Base-by-base conservation (phyloP, 2,329 filamentous ascomycete genomes). In the Cordyceps farinosa region DNA sequence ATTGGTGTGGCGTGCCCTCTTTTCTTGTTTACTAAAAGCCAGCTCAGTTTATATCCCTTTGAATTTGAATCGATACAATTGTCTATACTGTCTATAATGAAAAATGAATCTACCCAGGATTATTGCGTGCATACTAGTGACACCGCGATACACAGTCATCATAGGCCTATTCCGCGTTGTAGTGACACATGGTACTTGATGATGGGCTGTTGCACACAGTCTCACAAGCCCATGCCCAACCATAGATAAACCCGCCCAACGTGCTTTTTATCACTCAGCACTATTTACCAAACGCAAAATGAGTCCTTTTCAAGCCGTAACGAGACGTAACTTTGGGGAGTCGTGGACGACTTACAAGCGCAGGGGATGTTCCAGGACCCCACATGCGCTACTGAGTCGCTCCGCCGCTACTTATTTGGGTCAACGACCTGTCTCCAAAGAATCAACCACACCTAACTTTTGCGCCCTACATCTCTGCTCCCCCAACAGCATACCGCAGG, bases 61-160 rank as follows among this genome's bases (percentile, higher is more conserved):
- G 30, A 54, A 45, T 54, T 59, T 61, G 13, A 61, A 61, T 61
- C 27, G 11, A 53, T 61, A 61, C n/a, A 38, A 45, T 29, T 61
- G 45, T 45, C 13, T 13, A 11, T 47, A 36, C 9, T 30, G 22
- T 22, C 22, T 22, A 22, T 22, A 22, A 22, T 22, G 22, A 7
- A 13, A 11, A 6, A 29, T 40, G 3, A 22, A 40, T 17, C 22
- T 22, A 22, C 22, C 22, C 22, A 22, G 22, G 22, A 22, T 22
- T 22, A 22, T 22, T 22, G 22, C 22, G 22, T 22, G 22, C 22
- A 22, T 22, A 22, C 22, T 22, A 22, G 22, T 22, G 22, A 22
- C 22, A 22, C 22, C 22, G 22, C 22, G 22, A 22, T 22, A 22
- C 1, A 15, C 34, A 40, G 11, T 40, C 2, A 15, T 4, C 11